Base-by-base conservation (phyloP, 306 rosid species). In the Quercus aquifolioides region DNA sequence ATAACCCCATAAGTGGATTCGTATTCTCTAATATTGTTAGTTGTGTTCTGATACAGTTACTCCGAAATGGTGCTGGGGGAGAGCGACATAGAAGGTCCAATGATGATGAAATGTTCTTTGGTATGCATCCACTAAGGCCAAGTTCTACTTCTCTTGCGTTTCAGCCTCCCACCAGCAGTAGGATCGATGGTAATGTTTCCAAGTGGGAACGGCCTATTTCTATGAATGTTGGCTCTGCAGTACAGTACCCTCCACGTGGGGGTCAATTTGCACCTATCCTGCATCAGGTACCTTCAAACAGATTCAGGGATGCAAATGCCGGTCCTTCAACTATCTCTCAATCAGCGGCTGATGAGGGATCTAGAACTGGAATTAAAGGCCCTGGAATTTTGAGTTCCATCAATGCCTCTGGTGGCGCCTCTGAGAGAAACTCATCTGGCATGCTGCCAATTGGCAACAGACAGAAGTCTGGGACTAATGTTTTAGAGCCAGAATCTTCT, bases 311-410 rank as follows among this genome's bases (percentile, higher is more conserved):
- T 81, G 75, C 84, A 81, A 93, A 86, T 86, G 82, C 84, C 5
- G 81, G 89, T 70, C 96, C 99, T 83, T 84, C 90, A 14, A 90
- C 80, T 87, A 90, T 96, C 43, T 93, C 98, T 82, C 98, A 93
- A 46, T 81, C 92, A 35, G 99, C 98, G 73, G 96, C 99, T 11
- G 99, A 96, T 54, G 99, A 96, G 85, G 99, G 98, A 65, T 96
- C 99, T 52, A 85, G 99, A 86, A 96, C 98, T 62, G 99, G 99
- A 79, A 93, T 93, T 41, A 96, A 93, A 81, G 93, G 97, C 74
- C 92, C 88, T 2, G 97, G 97, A 71, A 79, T 93, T 82, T 87
- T 93, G 88, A 90, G 89, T 79, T 89, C 93, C 46, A 78, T 91
- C 55, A 88, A 87, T 67, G 84, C 92, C 4, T 62, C 77, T 5